phyloP scores from a whole-genome alignment of 2,329 filamentous ascomycete genomes.

The Clarireedia hainanense region DNA sequence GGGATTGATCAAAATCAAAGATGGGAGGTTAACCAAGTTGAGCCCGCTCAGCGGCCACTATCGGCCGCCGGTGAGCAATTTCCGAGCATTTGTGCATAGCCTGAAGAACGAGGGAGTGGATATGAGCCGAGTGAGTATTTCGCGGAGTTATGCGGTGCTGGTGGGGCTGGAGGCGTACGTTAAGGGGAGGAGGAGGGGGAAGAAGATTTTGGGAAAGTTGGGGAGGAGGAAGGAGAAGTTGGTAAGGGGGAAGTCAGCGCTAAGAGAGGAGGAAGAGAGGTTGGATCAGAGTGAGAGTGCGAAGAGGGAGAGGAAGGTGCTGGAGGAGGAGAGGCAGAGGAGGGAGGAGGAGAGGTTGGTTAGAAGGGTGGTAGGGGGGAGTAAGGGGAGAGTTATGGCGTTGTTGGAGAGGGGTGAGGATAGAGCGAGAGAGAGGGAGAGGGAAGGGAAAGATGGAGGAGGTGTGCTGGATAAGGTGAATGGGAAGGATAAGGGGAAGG shows the following conservation, averaged over 20 bases:
- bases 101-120: conserved; percentile 69
- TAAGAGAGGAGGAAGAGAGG: neutral
- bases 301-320: neutral
- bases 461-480: no score
- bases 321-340: neutral
- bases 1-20: conserved; percentile 76
- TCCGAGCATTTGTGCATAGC: conserved; percentile 69
- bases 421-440: neutral
- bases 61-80: conserved; percentile 69
- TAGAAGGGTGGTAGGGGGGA: neutral
- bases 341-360: neutral
- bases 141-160: conserved; percentile 73
- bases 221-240: neutral
- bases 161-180: conserved; percentile 76
- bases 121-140: conserved; percentile 70
- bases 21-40: conserved; percentile 67
- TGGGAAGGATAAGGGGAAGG: no score
- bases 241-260: neutral
- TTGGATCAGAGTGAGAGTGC: neutral
- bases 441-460: neutral
- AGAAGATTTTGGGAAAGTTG: conserved; percentile 29
- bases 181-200: conserved; percentile 56
- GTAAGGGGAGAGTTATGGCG: neutral
- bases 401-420: neutral
- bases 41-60: conserved; percentile 75